Base-by-base conservation (phyloP, 345 rosid species). In the Adansonia digitata region DNA sequence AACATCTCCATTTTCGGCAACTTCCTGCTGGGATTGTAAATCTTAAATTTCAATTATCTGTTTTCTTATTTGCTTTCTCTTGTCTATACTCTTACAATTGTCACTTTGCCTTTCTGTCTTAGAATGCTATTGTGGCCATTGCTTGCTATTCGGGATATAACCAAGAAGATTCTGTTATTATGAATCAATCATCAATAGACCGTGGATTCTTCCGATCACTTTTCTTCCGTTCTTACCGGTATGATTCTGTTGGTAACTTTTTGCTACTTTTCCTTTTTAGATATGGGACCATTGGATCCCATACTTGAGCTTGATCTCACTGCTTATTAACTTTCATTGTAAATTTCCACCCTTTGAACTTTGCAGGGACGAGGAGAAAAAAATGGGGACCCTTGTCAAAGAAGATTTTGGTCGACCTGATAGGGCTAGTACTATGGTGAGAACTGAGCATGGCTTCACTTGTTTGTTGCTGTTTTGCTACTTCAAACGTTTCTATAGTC, bases 1-100 rank as follows among this genome's bases (percentile, higher is more conserved):
- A 95, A 82, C 99, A 95, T 75, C 99, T 95, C 72, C 99, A 95
- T 82, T 95, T 95, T 77, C 85, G 98, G 93, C 98, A 95, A 82
- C 98, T 95, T 83, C 99, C 98, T 27, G 99, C 99, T 49, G 99
- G 99, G 84, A 95, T 93, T 87, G 99, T 95, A 79, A 86, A 86
- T 77, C 69, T 75, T 43, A 60, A 39, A 34, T 18, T 53, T 27
- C 63, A 74, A 45, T 72, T 48, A 34, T 51, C 26, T 45, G 3
- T 52, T 57, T 10, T 14, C 6, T 24, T 29, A 34, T 75, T 71
- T 73, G 14, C 29, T 68, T 72, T 51, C 22, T 14, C 22, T 59
- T 56, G 12, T 4, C 26, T 9, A 63, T 20, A 73, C 11, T 45
- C 29, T 70, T 53, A 35, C 67, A 34, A 64, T 53, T 71, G 15